phyloP scores from a whole-genome alignment of 305 asterid genomes.

The Solanum hybrid region DNA sequence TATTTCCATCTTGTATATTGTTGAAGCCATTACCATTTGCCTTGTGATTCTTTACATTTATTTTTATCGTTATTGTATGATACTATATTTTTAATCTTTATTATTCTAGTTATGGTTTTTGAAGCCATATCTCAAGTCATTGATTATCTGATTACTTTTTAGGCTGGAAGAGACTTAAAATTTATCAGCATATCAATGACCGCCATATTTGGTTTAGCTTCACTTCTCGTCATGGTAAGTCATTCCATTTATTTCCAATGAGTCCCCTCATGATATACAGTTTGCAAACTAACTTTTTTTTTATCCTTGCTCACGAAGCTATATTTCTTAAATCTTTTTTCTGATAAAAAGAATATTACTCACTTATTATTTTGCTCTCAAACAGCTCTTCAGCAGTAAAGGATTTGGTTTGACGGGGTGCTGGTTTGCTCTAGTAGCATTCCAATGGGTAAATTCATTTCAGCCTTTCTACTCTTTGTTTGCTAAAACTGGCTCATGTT shows the following conservation, averaged over 20 bases:
- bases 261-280: not conserved
- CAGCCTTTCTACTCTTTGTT: not conserved
- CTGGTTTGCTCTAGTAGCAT: slow-evolving; percentile 84
- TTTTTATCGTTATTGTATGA: not conserved
- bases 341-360: not conserved
- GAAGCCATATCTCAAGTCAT: not conserved
- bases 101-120: not conserved
- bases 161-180: slow-evolving; percentile 95
- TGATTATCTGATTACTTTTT: slow-evolving; percentile 8
- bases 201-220: slow-evolving; percentile 50
- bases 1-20: not conserved
- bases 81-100: not conserved
- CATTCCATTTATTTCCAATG: not conserved
- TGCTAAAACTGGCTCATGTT: not conserved
- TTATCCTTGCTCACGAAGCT: not conserved
- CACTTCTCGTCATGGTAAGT: slow-evolving; percentile 66
- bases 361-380: not conserved
- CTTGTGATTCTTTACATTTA: not conserved
- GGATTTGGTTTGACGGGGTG: slow-evolving; percentile 71
- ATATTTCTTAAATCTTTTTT: not conserved
- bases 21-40: not conserved
- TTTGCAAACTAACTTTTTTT: not conserved
- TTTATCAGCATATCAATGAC: slow-evolving; percentile 77
- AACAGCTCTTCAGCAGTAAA: slow-evolving; percentile 51
- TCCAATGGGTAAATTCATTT: slow-evolving; percentile 66